Evolutionary conservation across 2,329 filamentous ascomycete genomes (phyloP), one percentile per base, ranked within the genome.

Genomic region (Zasmidium citrigriseum): DNA sequence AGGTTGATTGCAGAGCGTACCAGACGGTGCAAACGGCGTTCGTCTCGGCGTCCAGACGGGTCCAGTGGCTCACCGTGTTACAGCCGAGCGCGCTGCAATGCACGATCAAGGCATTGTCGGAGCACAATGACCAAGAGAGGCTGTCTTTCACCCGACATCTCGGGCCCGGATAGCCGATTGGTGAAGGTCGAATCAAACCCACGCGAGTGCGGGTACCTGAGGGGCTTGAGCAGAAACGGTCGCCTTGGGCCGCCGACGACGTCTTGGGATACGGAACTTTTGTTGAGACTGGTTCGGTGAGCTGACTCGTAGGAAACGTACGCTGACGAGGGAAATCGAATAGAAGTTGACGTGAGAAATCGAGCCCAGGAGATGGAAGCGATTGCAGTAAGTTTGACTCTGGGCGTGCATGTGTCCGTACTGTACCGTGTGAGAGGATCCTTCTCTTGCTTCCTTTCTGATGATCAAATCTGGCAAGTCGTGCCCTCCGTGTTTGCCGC

Each of bases 191-290:
- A 41, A 41, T 41, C 7, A n/a, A 41, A 16, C 18, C 34, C 46
- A 49, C 46, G 46, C 46, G 46, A 49, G 9, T 18, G 46, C 46
- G 46, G 46, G 46, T 49, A 49, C 46, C 46, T 49, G 45, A 47
- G 14, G 41, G 27, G 7, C 27, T n/a, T 41, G 34, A 41, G 34
- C 34, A 41, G 34, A 34, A 34, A 34, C 27, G 14, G 27, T 14
- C 7, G 18, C 9, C 18, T 20, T 5, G 12, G 5, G 20, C 45
- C 14, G 45, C 3, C 14, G 20, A 23, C 10, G 5, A 14, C 22
- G 16, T 23, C 45, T 22, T 47, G 20, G 18, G 4, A 14, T 20
- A 5, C n/a, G 16, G 7, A 23, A 49, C 16, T 23, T 25, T 25
- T 24, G 46, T 14, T 25, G 9, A 29, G 46, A 38, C 25, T 11